Percentiles rank a stretch among this genome's conserved stretches.
These are phyloP conservation scores for Flaveria robusta DNA, from an alignment of 129 eudicot genomes.

Conservation along the genomic window DNA sequence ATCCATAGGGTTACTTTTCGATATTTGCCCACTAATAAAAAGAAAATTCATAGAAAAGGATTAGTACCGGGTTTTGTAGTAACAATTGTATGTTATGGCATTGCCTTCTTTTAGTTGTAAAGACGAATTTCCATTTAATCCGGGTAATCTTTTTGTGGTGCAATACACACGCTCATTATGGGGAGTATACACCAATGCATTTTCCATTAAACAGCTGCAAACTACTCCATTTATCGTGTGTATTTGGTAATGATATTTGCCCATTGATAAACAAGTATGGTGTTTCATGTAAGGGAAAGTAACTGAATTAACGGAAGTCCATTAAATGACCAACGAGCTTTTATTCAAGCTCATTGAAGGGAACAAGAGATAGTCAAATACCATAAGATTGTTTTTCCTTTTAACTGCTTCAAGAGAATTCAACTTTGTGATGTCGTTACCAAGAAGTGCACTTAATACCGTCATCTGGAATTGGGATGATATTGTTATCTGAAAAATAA, in stretches of 20 bases:
- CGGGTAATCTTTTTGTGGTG: conserved; percentile 41
- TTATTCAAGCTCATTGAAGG: conserved; percentile 40
- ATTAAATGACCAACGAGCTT: conserved; percentile 41
- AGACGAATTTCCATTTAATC: conserved; percentile 49
- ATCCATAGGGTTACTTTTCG: neutral
- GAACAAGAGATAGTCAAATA: conserved; percentile 66
- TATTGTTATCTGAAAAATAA: conserved; percentile 15
- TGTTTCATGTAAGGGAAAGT: conserved; percentile 10
- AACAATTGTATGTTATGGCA: conserved; percentile 43
- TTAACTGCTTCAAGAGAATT: conserved; percentile 20
- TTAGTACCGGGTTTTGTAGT: conserved; percentile 49
- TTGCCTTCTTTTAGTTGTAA: conserved; percentile 43
- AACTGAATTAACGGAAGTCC: conserved; percentile 57
- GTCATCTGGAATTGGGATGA: conserved; percentile 31
- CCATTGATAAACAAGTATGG: conserved; percentile 19
- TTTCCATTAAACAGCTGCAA: conserved; percentile 57
- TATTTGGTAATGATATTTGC: conserved; percentile 20
- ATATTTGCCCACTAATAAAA: neutral
- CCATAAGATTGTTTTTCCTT: neutral
- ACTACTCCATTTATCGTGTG: conserved; percentile 52
- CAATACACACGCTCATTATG: conserved; percentile 67
- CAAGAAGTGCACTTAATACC: conserved; percentile 52
- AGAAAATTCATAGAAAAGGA: neutral
- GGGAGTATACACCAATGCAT: conserved; percentile 71
- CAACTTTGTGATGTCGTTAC: conserved; percentile 38